Conservation (phyloP, 768 basidiomycete species). For the Rickenella mellea region DNA sequence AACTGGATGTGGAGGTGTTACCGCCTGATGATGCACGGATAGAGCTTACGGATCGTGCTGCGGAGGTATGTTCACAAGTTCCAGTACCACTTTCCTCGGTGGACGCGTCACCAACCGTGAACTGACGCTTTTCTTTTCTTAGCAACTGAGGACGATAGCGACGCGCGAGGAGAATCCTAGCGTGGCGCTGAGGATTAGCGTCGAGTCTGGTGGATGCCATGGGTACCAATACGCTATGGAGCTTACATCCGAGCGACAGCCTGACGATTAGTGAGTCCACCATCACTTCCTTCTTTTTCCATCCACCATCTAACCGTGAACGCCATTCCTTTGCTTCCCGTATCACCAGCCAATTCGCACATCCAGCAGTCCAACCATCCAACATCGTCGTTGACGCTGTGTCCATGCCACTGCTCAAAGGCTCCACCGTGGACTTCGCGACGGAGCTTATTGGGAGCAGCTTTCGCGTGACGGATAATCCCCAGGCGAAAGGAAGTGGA, state of each 20-base stretch:
- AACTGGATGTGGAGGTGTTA: constrained; percentile 53
- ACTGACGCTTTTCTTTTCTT: background rate
- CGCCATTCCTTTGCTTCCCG: background rate
- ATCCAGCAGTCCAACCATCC: constrained; percentile 60
- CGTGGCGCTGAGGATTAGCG: constrained; percentile 69
- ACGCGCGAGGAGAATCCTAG: constrained; percentile 49
- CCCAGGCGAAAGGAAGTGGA: constrained; percentile 80
- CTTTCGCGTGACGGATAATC: constrained; percentile 78
- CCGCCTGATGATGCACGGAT: constrained; percentile 44
- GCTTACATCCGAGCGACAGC: constrained; percentile 47
- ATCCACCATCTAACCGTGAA: background rate
- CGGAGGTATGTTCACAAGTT: constrained; percentile 41
- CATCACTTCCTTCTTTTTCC: constrained; percentile 1
- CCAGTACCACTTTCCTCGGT: background rate
- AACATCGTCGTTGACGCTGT: constrained; percentile 80
- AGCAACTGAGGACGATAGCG: constrained; percentile 76
- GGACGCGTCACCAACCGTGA: background rate
- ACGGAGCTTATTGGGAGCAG: constrained; percentile 93
- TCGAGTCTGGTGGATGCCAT: constrained; percentile 94
- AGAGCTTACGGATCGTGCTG: constrained; percentile 62
- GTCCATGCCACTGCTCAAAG: constrained; percentile 77
- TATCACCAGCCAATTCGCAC: constrained; percentile 52
- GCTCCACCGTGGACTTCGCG: constrained; percentile 82
- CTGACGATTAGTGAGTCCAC: constrained; percentile 77
- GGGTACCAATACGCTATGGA: constrained; percentile 96